phyloP scores from a whole-genome alignment of 495 filamentous ascomycete species.

The Hypoxylon crocopeplum region DNA sequence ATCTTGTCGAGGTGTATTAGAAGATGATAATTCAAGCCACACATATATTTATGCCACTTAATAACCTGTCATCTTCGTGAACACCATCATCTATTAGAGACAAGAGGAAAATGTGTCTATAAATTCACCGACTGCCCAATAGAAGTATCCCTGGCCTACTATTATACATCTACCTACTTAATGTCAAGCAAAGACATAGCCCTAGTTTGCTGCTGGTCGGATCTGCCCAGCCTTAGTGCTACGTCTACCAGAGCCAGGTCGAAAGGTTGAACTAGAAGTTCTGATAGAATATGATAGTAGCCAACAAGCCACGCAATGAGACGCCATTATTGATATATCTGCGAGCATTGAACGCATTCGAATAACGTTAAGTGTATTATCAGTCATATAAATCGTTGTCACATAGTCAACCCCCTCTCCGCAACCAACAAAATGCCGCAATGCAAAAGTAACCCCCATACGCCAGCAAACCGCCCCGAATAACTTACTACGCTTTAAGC shows the following conservation, averaged over 20 bases:
- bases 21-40: no score
- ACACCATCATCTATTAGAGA: no score
- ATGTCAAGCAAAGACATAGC: not conserved
- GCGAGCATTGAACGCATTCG: no score
- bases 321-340: not conserved
- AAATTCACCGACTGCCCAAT: no score
- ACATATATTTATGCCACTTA: no score
- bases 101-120: no score
- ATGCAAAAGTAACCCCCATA: constrained; percentile 2
- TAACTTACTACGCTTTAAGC: not conserved
- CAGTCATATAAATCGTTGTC: not conserved
- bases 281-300: not conserved
- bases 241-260: not conserved
- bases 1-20: no score
- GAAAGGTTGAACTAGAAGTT: not conserved
- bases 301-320: not conserved
- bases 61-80: no score
- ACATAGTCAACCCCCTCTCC: not conserved
- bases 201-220: not conserved
- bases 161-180: no score
- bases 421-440: not conserved
- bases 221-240: not conserved
- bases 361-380: no score
- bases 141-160: no score
- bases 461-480: constrained; percentile 1